These are phyloP conservation scores for Geranomyces michiganensis DNA, from an alignment of 192 early-diverging fungal species.

Conservation along the genomic window DNA sequence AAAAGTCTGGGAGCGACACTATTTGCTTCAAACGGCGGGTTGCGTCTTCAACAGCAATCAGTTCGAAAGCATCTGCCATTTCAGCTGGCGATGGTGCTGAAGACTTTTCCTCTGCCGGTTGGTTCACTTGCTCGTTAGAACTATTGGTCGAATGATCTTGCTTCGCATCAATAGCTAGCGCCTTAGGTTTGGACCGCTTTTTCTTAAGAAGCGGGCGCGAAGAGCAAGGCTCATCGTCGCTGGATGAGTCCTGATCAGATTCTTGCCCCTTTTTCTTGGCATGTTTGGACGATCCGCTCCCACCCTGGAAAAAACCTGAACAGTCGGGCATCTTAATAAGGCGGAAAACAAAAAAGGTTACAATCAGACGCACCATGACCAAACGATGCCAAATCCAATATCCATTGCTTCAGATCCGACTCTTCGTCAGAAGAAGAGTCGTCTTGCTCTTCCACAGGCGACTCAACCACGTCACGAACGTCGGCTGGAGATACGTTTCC, in stretches of 20 bases:
- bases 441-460: background rate
- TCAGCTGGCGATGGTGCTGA: background rate
- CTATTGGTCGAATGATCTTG: background rate
- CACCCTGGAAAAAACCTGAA: background rate
- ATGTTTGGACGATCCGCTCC: background rate
- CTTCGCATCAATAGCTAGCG: background rate
- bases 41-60: conserved; percentile 41
- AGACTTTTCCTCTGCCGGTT: background rate
- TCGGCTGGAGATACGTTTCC: background rate
- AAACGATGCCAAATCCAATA: conserved; percentile 32
- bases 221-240: background rate
- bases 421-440: conserved; percentile 1
- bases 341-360: too few species aligned
- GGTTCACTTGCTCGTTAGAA: background rate
- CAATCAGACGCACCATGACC: conserved; percentile 23
- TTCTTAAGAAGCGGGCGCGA: background rate
- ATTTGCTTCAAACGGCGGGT: conserved; percentile 34
- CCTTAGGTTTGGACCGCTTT: background rate
- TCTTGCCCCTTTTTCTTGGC: background rate
- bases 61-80: conserved; percentile 28
- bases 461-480: background rate
- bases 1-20: conserved; percentile 28
- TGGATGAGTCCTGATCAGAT: background rate
- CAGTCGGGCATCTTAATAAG: too few species aligned
- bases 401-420: conserved; percentile 19